Percentiles rank a stretch among this genome's conserved stretches.
Evolutionary conservation across 2,329 filamentous ascomycete genomes (phyloP).

Genomic region (Decorospora gaudefroyi): DNA sequence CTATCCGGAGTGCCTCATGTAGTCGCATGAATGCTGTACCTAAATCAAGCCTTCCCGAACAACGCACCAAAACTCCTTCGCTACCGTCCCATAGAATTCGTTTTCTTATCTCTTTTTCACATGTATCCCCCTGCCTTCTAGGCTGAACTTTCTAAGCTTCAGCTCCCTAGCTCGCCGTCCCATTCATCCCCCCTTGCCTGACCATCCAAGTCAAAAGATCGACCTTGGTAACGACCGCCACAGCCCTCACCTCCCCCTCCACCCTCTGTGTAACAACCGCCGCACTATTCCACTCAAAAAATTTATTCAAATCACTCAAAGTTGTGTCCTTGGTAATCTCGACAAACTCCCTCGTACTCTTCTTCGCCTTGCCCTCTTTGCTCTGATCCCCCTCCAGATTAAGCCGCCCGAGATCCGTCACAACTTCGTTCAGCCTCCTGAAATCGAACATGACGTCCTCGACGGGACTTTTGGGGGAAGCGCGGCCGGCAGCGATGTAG

Average conservation of each 20-base stretch:
- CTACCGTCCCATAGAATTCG: background rate
- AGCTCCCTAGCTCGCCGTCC: background rate
- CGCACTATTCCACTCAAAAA: slow-evolving; percentile 98
- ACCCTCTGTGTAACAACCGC: slow-evolving; percentile 86
- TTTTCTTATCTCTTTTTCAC: background rate
- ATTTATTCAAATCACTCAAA: slow-evolving; percentile 80
- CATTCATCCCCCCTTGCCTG: slow-evolving; percentile 24
- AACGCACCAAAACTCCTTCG: slow-evolving; percentile 3
- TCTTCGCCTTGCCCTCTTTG: slow-evolving; percentile 26
- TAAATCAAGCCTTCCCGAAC: background rate
- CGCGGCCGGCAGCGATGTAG: slow-evolving; percentile 83
- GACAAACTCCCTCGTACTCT: slow-evolving; percentile 69
- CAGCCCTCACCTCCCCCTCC: slow-evolving; percentile 68
- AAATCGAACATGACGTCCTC: slow-evolving; percentile 97
- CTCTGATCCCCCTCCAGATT: slow-evolving; percentile 32
- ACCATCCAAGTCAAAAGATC: slow-evolving; percentile 93
- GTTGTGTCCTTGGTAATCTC: slow-evolving; percentile 93
- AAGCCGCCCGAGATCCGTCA: slow-evolving; percentile 68
- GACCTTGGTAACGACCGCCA: slow-evolving; percentile 94
- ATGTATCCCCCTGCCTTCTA: background rate
- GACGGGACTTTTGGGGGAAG: slow-evolving; percentile 72
- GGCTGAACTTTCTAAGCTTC: background rate
- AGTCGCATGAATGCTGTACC: slow-evolving; percentile 3
- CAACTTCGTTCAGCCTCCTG: slow-evolving; percentile 79
- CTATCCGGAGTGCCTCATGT: background rate